phyloP scores from a whole-genome alignment of 495 filamentous ascomycete genomes.

The Penicillium longicatenatum region DNA sequence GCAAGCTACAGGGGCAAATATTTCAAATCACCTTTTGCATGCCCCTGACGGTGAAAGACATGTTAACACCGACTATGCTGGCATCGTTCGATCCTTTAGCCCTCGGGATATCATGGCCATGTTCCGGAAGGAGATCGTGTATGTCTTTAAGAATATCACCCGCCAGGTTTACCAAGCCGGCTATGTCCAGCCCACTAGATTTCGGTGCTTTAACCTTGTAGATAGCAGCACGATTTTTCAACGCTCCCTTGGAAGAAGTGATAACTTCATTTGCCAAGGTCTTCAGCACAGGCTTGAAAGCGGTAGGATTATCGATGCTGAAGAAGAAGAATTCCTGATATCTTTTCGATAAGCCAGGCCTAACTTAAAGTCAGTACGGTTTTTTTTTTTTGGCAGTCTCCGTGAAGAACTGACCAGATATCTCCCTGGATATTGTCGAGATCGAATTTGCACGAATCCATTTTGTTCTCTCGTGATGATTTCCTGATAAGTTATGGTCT shows the following conservation, averaged over 20 bases:
- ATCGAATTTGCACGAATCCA: not conserved
- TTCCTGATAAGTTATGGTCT: not conserved
- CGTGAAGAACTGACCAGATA: not conserved
- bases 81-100: conserved; percentile 11
- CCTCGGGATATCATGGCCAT: not conserved
- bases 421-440: not conserved
- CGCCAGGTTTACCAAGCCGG: not conserved
- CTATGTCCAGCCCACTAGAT: not conserved
- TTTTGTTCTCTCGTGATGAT: not conserved
- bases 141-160: not conserved
- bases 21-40: not conserved
- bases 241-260: conserved; percentile 22
- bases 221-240: conserved; percentile 17
- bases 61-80: conserved; percentile 8
- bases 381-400: not conserved
- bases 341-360: conserved; percentile 34
- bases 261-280: conserved; percentile 27
- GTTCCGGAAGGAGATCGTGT: not conserved
- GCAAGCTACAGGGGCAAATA: not conserved
- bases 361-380: not conserved
- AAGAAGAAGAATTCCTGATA: conserved; percentile 35
- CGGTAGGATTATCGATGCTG: conserved; percentile 18
- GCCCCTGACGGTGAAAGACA: not conserved
- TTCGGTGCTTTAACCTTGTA: not conserved
- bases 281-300: conserved; percentile 22